Evolutionary conservation across 768 basidiomycete species (phyloP), one percentile per base, ranked within the genome.

Genomic region (Suillus luteus): DNA sequence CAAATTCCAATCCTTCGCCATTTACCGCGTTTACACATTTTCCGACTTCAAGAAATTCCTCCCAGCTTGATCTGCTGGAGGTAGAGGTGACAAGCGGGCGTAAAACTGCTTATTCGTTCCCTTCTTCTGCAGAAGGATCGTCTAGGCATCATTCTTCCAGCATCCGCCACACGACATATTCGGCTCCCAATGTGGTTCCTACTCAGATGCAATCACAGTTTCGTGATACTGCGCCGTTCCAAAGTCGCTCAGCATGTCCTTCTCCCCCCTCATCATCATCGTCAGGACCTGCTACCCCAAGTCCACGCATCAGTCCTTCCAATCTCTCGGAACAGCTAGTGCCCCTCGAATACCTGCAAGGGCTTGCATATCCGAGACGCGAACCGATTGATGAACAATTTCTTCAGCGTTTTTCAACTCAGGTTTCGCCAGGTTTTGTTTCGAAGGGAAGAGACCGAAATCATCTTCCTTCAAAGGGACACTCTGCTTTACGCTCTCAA

Each of bases 381-480:
- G 83, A 90, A 68, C 86, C 88, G 58, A 78, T 81, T 27, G 89
- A 90, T 69, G 88, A 89, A 67, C 85, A 86, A 63, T 76, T 87
- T 61, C 76, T 90, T 57, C 82, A 85, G 67, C 83, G 84, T 31
- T 86, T 90, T 69, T 77, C 81, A 46, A 77, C 71, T 4, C 74
- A 72, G 24, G 63, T 69, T 0, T 64, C 74, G 46, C 59, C 72
- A 9, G 24, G n/a, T 24, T n/a, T 62, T 43, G 33, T 60, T 43
- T 66, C 69, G 58, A 75, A 72, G 44, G 64, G 63, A 2, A 12
- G 64, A 5, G 17, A 60, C n/a, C n/a, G 66, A 11, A 65, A 24
- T 10, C 66, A 68, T 62, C 61, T 72, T 1, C 69, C 61, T 52
- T 19, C 71, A 2, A 67, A 27, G 48, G 61, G 54, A 37, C 31